Percentiles rank a stretch among this genome's conserved stretches.
phyloP scores from a whole-genome alignment of 192 early-diverging fungal genomes.

The Backusella mclennaniae region DNA sequence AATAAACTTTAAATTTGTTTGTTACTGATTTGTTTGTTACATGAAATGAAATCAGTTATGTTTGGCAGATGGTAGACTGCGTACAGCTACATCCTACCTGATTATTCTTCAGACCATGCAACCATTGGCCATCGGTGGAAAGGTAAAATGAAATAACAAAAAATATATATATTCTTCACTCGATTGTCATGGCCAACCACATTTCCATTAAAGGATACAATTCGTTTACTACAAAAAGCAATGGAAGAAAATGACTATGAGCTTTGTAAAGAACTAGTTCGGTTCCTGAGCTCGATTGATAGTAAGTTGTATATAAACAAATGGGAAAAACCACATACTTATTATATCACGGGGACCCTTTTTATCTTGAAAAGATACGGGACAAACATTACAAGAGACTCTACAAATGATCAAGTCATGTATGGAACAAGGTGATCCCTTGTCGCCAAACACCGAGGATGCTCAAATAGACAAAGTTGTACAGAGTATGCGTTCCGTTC shows the following conservation, averaged over 20 bases:
- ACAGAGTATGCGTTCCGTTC: slow-evolving; percentile 12
- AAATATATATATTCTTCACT: too few species aligned
- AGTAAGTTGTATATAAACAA: slow-evolving; percentile 39
- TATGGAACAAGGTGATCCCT: slow-evolving; percentile 7
- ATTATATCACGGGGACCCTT: not conserved
- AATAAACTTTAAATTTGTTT: slow-evolving; percentile 1
- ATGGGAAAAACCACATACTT: not conserved
- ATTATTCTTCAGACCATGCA: slow-evolving; percentile 93
- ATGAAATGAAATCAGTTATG: slow-evolving; percentile 50
- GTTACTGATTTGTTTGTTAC: not conserved
- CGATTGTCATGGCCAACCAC: not conserved
- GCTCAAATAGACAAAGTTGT: slow-evolving; percentile 16
- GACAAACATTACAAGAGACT: slow-evolving; percentile 45
- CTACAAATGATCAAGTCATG: slow-evolving; percentile 24
- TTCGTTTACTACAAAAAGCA: slow-evolving; percentile 69
- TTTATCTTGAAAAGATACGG: slow-evolving; percentile 34
- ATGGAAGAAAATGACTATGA: slow-evolving; percentile 78
- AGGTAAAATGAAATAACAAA: slow-evolving; percentile 36
- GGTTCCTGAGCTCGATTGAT: slow-evolving; percentile 78
- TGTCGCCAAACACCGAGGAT: not conserved
- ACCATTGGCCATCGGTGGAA: slow-evolving; percentile 58
- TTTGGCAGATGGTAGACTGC: slow-evolving; percentile 61
- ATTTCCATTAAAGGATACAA: slow-evolving; percentile 47
- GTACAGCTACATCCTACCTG: slow-evolving; percentile 90
- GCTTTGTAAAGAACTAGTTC: slow-evolving; percentile 74